Evolutionary conservation across 345 rosid species (phyloP).

Genomic region (Moricandia moricandioides): DNA sequence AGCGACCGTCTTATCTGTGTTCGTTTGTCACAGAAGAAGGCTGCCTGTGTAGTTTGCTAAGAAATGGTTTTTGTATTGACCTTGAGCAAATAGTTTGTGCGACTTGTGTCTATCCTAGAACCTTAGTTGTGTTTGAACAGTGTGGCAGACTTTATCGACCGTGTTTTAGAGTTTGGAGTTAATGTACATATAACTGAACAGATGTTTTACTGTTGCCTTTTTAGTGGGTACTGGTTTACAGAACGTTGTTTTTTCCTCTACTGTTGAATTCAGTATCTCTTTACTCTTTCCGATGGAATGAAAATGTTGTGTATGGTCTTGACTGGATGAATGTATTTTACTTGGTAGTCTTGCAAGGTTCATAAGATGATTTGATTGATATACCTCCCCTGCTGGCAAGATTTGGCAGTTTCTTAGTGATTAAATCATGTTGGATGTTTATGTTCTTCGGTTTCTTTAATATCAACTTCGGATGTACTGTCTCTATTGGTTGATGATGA

Average conservation of each 20-base stretch:
- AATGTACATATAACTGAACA: slow-evolving; percentile 47
- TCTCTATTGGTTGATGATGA: slow-evolving; percentile 26
- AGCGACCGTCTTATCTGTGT: slow-evolving; percentile 43
- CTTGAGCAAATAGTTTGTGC: slow-evolving; percentile 49
- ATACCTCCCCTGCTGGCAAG: slow-evolving; percentile 3
- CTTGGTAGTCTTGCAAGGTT: neutral
- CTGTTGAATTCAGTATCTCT: slow-evolving; percentile 13
- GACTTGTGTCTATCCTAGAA: slow-evolving; percentile 52
- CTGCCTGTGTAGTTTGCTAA: slow-evolving; percentile 52
- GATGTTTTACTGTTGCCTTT: slow-evolving; percentile 23
- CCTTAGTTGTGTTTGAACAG: slow-evolving; percentile 49
- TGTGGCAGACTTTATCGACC: slow-evolving; percentile 45
- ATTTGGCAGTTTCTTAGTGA: neutral
- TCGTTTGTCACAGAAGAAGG: slow-evolving; percentile 54
- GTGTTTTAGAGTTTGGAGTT: slow-evolving; percentile 37
- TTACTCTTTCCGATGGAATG: slow-evolving; percentile 34
- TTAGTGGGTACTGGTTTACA: slow-evolving; percentile 24
- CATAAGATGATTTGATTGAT: slow-evolving; percentile 29
- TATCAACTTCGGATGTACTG: neutral
- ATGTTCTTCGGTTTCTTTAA: neutral
- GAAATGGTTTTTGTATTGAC: slow-evolving; percentile 40
- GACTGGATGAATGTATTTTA: slow-evolving; percentile 38
- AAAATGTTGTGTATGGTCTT: slow-evolving; percentile 24
- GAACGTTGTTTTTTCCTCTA: neutral
- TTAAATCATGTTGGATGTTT: slow-evolving; percentile 14